These are phyloP conservation scores for Coffea eugenioides DNA, from an alignment of 257 asterid species.

Conservation along the genomic window DNA sequence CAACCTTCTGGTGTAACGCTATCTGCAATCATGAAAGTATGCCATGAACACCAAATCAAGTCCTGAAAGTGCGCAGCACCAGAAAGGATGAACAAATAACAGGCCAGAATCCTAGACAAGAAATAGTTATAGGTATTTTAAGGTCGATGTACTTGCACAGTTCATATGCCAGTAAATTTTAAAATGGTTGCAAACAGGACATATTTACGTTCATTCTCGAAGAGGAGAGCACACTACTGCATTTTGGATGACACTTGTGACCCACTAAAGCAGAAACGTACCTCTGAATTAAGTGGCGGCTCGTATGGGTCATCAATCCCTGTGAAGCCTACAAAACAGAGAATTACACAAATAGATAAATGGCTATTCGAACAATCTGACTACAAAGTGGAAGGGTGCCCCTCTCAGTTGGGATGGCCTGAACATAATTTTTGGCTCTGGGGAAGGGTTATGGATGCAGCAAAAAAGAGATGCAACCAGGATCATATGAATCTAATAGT, in stretches of 20 bases:
- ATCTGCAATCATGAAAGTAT: slow-evolving; percentile 51
- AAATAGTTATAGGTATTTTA: background rate
- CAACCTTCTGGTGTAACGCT: slow-evolving; percentile 60
- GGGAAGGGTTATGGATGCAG: too few relatives aligned
- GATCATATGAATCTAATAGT: too few relatives aligned
- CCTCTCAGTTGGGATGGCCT: too few relatives aligned
- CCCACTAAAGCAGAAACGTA: slow-evolving; percentile 22
- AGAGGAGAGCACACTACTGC: background rate
- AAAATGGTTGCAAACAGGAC: background rate
- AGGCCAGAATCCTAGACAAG: background rate
- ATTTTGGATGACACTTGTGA: slow-evolving; percentile 1
- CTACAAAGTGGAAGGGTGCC: too few relatives aligned
- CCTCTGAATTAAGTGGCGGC: slow-evolving; percentile 86
- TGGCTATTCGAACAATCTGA: background rate
- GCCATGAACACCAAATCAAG: background rate
- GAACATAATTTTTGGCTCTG: too few relatives aligned
- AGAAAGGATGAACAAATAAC: background rate
- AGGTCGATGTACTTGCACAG: background rate
- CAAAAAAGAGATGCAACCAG: too few relatives aligned
- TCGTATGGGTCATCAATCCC: slow-evolving; percentile 98
- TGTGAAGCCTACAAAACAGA: slow-evolving; percentile 70
- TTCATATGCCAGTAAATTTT: background rate
- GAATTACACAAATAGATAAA: slow-evolving; percentile 1
- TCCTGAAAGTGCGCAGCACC: background rate
- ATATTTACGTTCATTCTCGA: background rate